Base-by-base conservation (phyloP, 768 basidiomycete genomes). In the Megacollybia marginata region DNA sequence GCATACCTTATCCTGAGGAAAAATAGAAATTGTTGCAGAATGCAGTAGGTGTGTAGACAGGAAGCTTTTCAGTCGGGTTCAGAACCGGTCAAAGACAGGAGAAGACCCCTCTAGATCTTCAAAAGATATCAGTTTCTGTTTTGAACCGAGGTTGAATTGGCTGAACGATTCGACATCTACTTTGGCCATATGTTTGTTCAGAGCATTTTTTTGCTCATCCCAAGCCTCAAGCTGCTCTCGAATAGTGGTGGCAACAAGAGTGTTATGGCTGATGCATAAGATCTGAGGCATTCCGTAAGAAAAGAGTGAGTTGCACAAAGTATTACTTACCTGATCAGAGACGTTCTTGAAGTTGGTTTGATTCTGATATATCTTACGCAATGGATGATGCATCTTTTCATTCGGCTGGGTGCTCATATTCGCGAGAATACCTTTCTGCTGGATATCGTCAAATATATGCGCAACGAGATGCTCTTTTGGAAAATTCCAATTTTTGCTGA, bases 391-490 rank as follows among this genome's bases (percentile, higher is more conserved):
- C 50, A 65, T 55, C 2, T 61, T 59, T 33, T 72, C 66, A 52
- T 67, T 67, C 1, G 61, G 60, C 46, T 60, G 57, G 2, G 62
- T 68, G 44, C 59, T 69, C 44, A 55, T 67, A 42, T 65, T 65
- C 0, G 50, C 42, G 0, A 58, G 55, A 2, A 52, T 61, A 7
- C 67, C 69, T 47, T 71, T 71, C 0, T 8, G 31, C 16, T 36
- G 2, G 16, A 71, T 70, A 47, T 70, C 61, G 1, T 45, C 33
- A 23, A 65, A 55, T 0, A 61, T 42, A 42, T 72, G 68, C 13
- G 54, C 49, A 47, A 61, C 62, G 2, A 59, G 47, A 49, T 72
- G 70, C 69, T 71, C 10, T n/a, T n/a, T n/a, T n/a, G n/a, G n/a
- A n/a, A n/a, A n/a, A n/a, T n/a, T n/a, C n/a, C n/a, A n/a, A n/a